Evolutionary conservation across 1,284 basidiomycete species (phyloP).

Genomic region (Trametes hirsuta): DNA sequence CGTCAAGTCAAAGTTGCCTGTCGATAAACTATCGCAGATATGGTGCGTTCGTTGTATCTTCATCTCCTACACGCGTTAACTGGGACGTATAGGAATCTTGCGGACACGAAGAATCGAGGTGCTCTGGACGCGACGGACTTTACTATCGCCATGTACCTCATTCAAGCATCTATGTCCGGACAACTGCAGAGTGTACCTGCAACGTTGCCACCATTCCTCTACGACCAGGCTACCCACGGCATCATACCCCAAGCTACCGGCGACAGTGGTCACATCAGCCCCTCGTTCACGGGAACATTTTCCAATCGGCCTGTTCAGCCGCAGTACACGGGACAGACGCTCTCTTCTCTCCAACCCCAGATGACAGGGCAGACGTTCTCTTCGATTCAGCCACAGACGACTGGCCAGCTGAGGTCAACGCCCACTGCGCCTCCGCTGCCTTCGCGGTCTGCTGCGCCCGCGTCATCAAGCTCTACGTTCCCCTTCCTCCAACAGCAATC

Average conservation of each 20-base stretch:
- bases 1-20: slow-evolving; percentile 88
- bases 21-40: slow-evolving; percentile 91
- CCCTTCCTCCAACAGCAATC: slow-evolving; percentile 28
- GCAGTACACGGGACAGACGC: slow-evolving; percentile 65
- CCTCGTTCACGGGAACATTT: slow-evolving; percentile 46
- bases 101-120: slow-evolving; percentile 94
- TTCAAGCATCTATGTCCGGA: slow-evolving; percentile 89
- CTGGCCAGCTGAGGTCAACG: slow-evolving; percentile 49
- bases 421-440: slow-evolving; percentile 53
- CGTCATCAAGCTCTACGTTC: slow-evolving; percentile 34
- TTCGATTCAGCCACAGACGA: slow-evolving; percentile 44
- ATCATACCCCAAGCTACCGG: slow-evolving; percentile 64
- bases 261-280: slow-evolving; percentile 58
- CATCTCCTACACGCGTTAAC: neutral
- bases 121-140: slow-evolving; percentile 92
- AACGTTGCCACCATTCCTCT: slow-evolving; percentile 85
- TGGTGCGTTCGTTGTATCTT: slow-evolving; percentile 60
- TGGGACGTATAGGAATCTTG: slow-evolving; percentile 70
- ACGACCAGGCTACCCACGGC: slow-evolving; percentile 77
- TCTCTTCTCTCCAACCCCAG: slow-evolving; percentile 41
- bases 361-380: slow-evolving; percentile 50
- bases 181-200: slow-evolving; percentile 77
- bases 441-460: slow-evolving; percentile 37
- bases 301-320: slow-evolving; percentile 48
- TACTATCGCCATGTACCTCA: slow-evolving; percentile 95